Evolutionary conservation across 805 yeast species (phyloP).

Genomic region (Hemisphaericaspora nanyangensis): DNA sequence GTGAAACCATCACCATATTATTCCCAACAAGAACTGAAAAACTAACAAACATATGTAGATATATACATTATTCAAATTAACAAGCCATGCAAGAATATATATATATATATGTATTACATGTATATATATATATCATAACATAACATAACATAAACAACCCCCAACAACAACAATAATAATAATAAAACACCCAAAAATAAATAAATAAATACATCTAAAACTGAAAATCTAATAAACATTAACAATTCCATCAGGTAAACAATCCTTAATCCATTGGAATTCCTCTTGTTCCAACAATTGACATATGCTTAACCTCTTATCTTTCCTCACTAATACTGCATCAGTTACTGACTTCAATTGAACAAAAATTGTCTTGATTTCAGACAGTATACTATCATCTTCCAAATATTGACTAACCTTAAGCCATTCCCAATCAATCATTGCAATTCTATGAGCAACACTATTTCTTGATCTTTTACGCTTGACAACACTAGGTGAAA

Average conservation of each 20-base stretch:
- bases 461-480: slow-evolving; percentile 44
- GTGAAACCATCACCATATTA: no score
- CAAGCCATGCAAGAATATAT: no score
- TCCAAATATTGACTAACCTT: slow-evolving; percentile 23
- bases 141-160: no score
- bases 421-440: slow-evolving; percentile 90
- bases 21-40: no score
- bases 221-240: no score
- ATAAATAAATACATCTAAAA: no score
- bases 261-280: slow-evolving; percentile 23
- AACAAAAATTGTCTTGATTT: slow-evolving; percentile 15
- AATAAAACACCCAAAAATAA: no score
- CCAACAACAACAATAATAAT: no score
- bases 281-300: slow-evolving; percentile 13
- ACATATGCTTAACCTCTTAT: slow-evolving; percentile 22
- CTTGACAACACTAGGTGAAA: slow-evolving; percentile 40
- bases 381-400: slow-evolving; percentile 8
- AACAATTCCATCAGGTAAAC: slow-evolving; percentile 13
- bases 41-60: no score
- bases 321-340: slow-evolving; percentile 34
- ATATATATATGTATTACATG: no score
- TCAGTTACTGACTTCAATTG: slow-evolving; percentile 29
- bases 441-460: slow-evolving; percentile 85
- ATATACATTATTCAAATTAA: no score
- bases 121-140: no score